Evolutionary conservation across 163 green algal species (phyloP).

Genomic region (Chlorella variabilis): DNA sequence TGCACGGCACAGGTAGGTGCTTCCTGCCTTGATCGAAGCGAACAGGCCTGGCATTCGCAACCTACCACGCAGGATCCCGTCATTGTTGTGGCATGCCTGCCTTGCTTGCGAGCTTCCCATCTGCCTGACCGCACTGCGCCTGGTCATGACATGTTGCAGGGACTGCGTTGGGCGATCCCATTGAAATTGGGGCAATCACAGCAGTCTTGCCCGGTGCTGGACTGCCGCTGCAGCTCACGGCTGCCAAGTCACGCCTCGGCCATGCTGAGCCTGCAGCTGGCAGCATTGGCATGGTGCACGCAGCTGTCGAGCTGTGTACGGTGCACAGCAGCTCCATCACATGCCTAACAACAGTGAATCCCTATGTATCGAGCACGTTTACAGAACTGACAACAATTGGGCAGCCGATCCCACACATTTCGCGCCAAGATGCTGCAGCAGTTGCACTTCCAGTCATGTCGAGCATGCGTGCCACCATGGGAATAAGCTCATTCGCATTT

Average conservation of each 20-base stretch:
- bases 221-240: not conserved
- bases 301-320: not conserved
- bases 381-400: conserved; percentile 7
- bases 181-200: conserved; percentile 69
- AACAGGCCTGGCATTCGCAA: not conserved
- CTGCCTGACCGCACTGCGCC: not conserved
- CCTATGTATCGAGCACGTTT: conserved; percentile 52
- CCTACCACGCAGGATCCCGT: no score
- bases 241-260: conserved; percentile 70
- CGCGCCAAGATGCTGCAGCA: not conserved
- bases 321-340: conserved; percentile 33
- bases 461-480: conserved; percentile 17
- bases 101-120: not conserved
- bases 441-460: not conserved
- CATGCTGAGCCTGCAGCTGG: conserved; percentile 83
- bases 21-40: not conserved
- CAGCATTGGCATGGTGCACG: conserved; percentile 65
- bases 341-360: conserved; percentile 67
- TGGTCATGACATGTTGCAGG: conserved; percentile 6
- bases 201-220: not conserved
- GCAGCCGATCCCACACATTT: not conserved
- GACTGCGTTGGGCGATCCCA: conserved; percentile 86
- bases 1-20: conserved; percentile 62
- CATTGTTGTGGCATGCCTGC: not conserved
- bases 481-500: conserved; percentile 82